phyloP scores from a whole-genome alignment of 176 grass and related monocot genomes.

The Themeda triandra region DNA sequence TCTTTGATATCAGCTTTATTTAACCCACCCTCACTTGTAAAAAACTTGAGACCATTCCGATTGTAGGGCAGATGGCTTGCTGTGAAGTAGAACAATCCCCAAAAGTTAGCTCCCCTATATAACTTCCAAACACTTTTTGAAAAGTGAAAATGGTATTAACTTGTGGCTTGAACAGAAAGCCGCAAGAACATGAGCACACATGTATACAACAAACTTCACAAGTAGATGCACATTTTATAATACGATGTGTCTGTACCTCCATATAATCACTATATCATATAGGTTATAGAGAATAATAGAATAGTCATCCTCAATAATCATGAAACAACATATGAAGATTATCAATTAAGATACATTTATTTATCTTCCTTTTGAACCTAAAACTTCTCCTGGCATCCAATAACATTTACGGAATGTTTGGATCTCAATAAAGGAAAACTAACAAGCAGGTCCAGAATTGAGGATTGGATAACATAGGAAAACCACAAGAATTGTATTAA shows the following conservation, averaged over 20 bases:
- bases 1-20: conserved; percentile 92
- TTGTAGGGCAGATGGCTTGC: conserved; percentile 99
- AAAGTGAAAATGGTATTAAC: not conserved
- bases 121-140: not conserved
- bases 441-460: not conserved
- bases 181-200: not conserved
- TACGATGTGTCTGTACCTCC: not conserved
- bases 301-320: not conserved
- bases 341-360: not conserved
- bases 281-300: not conserved
- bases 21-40: conserved; percentile 85
- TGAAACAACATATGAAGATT: not conserved
- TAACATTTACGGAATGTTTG: not conserved
- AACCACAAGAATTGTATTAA: not conserved
- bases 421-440: not conserved
- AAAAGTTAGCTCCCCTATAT: conserved; percentile 5
- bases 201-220: not conserved
- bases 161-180: not conserved
- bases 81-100: conserved; percentile 30
- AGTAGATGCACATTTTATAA: not conserved
- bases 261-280: not conserved
- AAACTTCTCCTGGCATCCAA: not conserved
- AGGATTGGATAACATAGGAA: conserved; percentile 1
- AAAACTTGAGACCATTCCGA: conserved; percentile 97
- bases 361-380: not conserved